Base-by-base conservation (phyloP, 2,329 filamentous ascomycete species). In the Penicillium sp. region DNA sequence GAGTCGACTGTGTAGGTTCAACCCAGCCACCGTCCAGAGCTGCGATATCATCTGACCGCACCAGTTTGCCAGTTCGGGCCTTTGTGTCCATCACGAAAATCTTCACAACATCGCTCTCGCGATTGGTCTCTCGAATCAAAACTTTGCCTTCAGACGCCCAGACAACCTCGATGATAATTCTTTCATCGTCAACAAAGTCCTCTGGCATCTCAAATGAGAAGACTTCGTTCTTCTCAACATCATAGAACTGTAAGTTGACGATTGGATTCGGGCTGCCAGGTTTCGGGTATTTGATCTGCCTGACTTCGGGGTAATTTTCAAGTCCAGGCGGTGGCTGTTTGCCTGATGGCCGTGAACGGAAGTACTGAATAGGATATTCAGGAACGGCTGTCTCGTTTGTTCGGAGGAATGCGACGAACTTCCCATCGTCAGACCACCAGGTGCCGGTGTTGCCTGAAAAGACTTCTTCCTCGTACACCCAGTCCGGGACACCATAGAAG, bases 1-100 rank as follows among this genome's bases (percentile, higher is more conserved):
- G 86, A 4, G 92, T 96, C 40, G 87, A 84, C 65, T 96, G 88
- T 1, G 91, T 90, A 40, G 96, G 90, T 75, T 99, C 94, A 65
- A 97, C 93, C 94, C 94, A 99, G 34, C 94, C 95, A 23, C 92
- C 92, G 70, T 99, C 94, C n/a, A 97, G 80, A 54, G 87, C 81
- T 60, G 86, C 84, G 46, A 97, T 85, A 71, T 99, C 86, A 46
- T 90, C 83, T 21, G 86, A 88, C 60, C 93, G 83, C 46, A 97
- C 86, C 0, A 89, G 87, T 71, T 88, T 89, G 31, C 90, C 92
- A 21, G 83, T 86, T 46, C 91, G 86, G 3, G 80, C 77, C 23
- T 79, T 75, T 6, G 94, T 89, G 68, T 99, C 90, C 52, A 97
- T 86, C 6, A 97, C 80, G 7, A 96, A 86, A 27, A 97, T 86